Evolutionary conservation across 768 basidiomycete species (phyloP), one percentile per base, ranked within the genome.

Genomic region (Boletus subcaerulescens): DNA sequence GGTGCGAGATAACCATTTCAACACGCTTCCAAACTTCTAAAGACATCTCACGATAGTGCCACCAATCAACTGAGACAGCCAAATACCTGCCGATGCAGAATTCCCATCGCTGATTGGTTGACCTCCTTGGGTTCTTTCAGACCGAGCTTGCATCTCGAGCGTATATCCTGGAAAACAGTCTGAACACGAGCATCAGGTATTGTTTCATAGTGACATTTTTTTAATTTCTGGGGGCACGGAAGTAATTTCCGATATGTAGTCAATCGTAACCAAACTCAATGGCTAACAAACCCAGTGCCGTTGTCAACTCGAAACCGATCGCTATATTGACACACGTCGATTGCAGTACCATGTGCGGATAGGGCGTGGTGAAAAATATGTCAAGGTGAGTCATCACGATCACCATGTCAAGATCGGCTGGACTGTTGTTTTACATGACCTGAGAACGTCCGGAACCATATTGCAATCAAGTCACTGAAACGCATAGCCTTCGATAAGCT

Each of bases 301-400:
- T 20, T 32, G 36, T 45, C 46, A 45, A 35, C 47, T 38, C 54
- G 58, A 45, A 60, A 60, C 58, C 0, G 52, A 59, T 59, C 43
- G 26, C 29, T 31, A 39, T 17, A 33, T 35, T 12, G 35, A 53
- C 46, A 50, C 15, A 35, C 17, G 29, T 48, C 50, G 20, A 39
- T 43, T 17, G 17, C 11, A 18, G 24, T 17, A 31, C n/a, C 18
- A 35, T 31, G 29, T 17, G 29, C 18, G 7, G 18, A 38, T 11
- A n/a, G 14, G 22, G 5, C 33, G 14, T 9, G 26, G 26, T 9
- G 26, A 29, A 29, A 29, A 29, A 29, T 29, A 29, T 31, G 22
- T 9, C 18, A 36, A 20, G 5, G 32, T 15, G n/a, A 18, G 14
- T 31, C 1, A 32, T 38, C n/a, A 33, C 22, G 24, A 45, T 51